phyloP scores from a whole-genome alignment of 495 filamentous ascomycete genomes.

The Echria macrotheca region DNA sequence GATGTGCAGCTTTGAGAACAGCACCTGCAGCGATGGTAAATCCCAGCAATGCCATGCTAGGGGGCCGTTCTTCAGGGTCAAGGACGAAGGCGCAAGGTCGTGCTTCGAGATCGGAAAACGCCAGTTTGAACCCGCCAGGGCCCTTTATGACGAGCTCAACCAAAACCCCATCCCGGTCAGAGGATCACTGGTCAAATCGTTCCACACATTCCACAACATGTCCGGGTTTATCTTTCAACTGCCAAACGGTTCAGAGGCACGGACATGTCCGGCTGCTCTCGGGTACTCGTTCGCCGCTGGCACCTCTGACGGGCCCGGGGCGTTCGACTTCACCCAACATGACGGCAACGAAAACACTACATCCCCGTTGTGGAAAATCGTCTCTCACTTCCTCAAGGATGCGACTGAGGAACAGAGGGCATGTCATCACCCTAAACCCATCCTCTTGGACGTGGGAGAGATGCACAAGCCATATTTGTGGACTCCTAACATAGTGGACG shows the following conservation, averaged over 20 bases:
- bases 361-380: conserved; percentile 78
- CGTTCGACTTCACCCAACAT: conserved; percentile 93
- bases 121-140: conserved; percentile 65
- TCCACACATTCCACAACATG: conserved; percentile 74
- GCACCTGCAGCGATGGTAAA: conserved; percentile 68
- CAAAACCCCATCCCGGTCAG: conserved; percentile 42
- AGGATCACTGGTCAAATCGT: conserved; percentile 61
- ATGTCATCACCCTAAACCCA: conserved; percentile 82
- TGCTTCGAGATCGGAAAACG: conserved; percentile 74
- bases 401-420: conserved; percentile 65
- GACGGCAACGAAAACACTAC: conserved; percentile 64
- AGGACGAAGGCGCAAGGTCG: conserved; percentile 69
- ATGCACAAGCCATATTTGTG: conserved; percentile 75
- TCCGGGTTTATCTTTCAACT: conserved; percentile 67
- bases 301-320: conserved; percentile 88
- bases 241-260: conserved; percentile 64
- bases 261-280: conserved; percentile 84
- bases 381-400: conserved; percentile 64
- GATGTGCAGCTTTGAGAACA: conserved; percentile 61
- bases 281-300: conserved; percentile 94
- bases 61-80: conserved; percentile 69
- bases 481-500: conserved; percentile 89
- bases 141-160: conserved; percentile 55
- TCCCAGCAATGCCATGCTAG: conserved; percentile 74
- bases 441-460: conserved; percentile 85